These are phyloP conservation scores for Coniochaeta ligniaria DNA, from an alignment of 2,329 filamentous ascomycete species.

Conservation along the genomic window DNA sequence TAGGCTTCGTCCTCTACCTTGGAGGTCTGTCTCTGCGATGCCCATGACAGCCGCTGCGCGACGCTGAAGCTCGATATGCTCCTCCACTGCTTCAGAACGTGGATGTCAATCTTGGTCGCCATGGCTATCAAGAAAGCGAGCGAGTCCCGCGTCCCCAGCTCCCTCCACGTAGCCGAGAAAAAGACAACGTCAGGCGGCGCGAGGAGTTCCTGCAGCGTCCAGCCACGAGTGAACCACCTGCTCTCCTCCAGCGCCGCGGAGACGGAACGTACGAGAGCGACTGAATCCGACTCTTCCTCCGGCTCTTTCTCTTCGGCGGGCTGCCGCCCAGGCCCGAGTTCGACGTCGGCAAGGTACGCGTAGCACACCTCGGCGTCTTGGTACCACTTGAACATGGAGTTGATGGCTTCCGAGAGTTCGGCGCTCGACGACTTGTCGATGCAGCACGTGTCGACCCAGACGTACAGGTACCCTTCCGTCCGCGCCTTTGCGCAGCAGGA, in stretches of 20 bases:
- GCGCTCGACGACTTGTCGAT: not conserved
- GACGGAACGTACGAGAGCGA: not conserved
- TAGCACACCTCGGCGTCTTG: slow-evolving; percentile 1
- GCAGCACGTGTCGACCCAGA: slow-evolving; percentile 6
- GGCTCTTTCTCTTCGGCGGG: too few relatives aligned
- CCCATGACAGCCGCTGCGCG: slow-evolving; percentile 15
- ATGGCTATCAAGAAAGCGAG: not conserved
- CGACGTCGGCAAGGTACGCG: slow-evolving; percentile 2
- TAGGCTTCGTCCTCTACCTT: slow-evolving; percentile 18
- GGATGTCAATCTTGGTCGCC: not conserved
- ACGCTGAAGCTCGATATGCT: not conserved
- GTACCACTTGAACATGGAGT: slow-evolving; percentile 2
- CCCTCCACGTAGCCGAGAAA: not conserved
- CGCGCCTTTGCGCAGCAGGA: slow-evolving; percentile 3
- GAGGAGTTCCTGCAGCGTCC: slow-evolving; percentile 1
- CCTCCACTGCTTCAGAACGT: not conserved
- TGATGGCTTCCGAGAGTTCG: not conserved
- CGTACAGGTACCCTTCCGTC: slow-evolving; percentile 4
- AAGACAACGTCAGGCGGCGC: not conserved
- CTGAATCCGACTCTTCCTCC: not conserved
- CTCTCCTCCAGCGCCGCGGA: not conserved
- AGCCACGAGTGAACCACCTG: slow-evolving; percentile 1
- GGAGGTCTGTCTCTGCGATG: slow-evolving; percentile 13
- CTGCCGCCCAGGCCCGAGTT: not conserved
- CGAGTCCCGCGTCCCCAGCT: not conserved